Conservation (phyloP, 2,329 filamentous ascomycete genomes). For the Fusarium scirpi region DNA sequence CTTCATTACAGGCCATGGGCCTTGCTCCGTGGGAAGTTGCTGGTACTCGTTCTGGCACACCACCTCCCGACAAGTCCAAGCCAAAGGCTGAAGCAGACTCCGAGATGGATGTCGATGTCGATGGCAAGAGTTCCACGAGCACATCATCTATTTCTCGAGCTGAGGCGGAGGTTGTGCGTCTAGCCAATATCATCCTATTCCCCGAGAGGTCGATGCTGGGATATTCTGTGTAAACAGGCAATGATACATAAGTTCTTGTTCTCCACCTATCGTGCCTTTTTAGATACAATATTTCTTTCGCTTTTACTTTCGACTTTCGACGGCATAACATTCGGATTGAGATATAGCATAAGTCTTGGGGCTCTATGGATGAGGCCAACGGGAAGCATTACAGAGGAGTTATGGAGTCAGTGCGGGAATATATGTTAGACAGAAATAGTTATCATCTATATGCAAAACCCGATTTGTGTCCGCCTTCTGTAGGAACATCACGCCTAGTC, state of each 20-base stretch:
- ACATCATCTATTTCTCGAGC: slow-evolving; percentile 52
- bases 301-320: neutral
- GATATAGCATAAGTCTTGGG: neutral
- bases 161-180: slow-evolving; percentile 64
- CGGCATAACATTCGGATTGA: neutral
- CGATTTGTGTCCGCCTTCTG: neutral
- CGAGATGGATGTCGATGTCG: slow-evolving; percentile 44
- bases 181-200: slow-evolving; percentile 69
- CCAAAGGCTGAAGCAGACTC: slow-evolving; percentile 45
- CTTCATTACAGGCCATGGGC: slow-evolving; percentile 68
- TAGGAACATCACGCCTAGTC: neutral
- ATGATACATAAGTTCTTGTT: neutral
- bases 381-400: slow-evolving; percentile 32
- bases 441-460: slow-evolving; percentile 1
- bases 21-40: slow-evolving; percentile 63
- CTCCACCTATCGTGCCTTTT: neutral
- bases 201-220: slow-evolving; percentile 60
- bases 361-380: neutral
- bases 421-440: slow-evolving; percentile 14
- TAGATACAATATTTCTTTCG: neutral
- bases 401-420: slow-evolving; percentile 10
- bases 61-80: slow-evolving; percentile 40
- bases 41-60: slow-evolving; percentile 48
- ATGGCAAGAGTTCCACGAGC: slow-evolving; percentile 45
- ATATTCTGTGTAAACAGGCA: slow-evolving; percentile 44